Percentiles rank a stretch among this genome's conserved stretches.
Conservation (phyloP, 2,329 filamentous ascomycete genomes). For the Neofusicoccum parvum region DNA sequence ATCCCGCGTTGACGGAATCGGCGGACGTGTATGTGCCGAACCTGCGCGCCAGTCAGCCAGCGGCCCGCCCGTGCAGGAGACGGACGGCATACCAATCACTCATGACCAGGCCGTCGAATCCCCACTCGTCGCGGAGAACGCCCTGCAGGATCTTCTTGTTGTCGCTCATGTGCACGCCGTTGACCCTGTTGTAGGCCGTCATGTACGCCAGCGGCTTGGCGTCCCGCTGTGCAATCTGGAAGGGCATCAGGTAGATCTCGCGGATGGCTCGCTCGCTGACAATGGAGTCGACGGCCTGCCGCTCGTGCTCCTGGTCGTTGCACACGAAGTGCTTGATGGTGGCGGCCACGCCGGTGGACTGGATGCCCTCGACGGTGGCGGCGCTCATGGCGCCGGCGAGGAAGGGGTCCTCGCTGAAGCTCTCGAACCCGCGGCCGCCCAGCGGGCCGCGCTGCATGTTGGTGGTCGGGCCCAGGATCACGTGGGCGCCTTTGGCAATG, state of each 20-base stretch:
- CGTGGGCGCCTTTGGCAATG: slow-evolving; percentile 71
- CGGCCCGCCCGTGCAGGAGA: slow-evolving; percentile 57
- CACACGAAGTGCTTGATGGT: slow-evolving; percentile 76
- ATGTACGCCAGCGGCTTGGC: slow-evolving; percentile 69
- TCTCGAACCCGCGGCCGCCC: slow-evolving; percentile 79
- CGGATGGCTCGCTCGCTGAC: slow-evolving; percentile 60
- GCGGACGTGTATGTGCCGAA: slow-evolving; percentile 39
- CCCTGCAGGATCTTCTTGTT: slow-evolving; percentile 65
- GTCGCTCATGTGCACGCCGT: slow-evolving; percentile 68
- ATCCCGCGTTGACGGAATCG: slow-evolving; percentile 38
- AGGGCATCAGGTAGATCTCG: slow-evolving; percentile 59
- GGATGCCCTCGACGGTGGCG: slow-evolving; percentile 61
- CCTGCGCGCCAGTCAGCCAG: slow-evolving; percentile 68
- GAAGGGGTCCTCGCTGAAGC: slow-evolving; percentile 69
- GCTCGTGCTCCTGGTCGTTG: slow-evolving; percentile 72
- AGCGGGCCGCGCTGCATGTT: slow-evolving; percentile 80
- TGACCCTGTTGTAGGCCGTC: slow-evolving; percentile 74
- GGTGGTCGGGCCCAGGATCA: slow-evolving; percentile 75
- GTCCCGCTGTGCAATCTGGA: slow-evolving; percentile 72
- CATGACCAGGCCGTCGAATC: slow-evolving; percentile 68
- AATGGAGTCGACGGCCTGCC: slow-evolving; percentile 53
- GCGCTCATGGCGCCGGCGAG: slow-evolving; percentile 69
- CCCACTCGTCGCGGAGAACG: slow-evolving; percentile 73
- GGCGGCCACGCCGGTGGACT: slow-evolving; percentile 66
- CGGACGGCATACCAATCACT: slow-evolving; percentile 65